Conservation (phyloP, 2,329 filamentous ascomycete species). For the Rutstroemia sp. region DNA sequence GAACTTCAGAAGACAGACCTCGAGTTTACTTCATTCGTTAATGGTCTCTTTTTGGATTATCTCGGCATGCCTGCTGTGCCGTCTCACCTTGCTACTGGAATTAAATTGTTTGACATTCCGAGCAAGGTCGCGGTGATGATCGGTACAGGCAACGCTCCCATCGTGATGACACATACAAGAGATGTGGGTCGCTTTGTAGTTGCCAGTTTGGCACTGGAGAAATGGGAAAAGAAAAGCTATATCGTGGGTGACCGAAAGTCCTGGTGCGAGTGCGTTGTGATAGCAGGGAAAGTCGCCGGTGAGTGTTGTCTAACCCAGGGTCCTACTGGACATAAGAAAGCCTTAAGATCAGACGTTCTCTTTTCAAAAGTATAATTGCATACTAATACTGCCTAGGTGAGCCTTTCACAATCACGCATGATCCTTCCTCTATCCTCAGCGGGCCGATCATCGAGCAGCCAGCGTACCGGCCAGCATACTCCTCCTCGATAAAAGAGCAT, state of each 20-base stretch:
- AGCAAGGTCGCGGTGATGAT: constrained; percentile 20
- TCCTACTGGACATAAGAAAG: neutral
- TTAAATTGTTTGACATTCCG: constrained; percentile 18
- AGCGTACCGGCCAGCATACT: neutral
- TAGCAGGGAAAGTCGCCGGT: constrained; percentile 20
- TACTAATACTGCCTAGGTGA: neutral
- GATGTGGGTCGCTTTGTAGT: constrained; percentile 25
- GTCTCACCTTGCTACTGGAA: constrained; percentile 16
- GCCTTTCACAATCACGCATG: neutral
- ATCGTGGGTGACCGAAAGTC: constrained; percentile 22
- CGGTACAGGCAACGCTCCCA: constrained; percentile 16
- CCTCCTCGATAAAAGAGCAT: neutral
- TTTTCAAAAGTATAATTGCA: neutral
- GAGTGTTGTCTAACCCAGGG: neutral
- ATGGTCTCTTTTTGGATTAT: constrained; percentile 21
- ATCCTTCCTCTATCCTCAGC: neutral
- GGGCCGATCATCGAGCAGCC: neutral
- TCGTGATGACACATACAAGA: constrained; percentile 21
- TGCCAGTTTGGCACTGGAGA: constrained; percentile 14
- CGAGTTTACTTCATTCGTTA: constrained; percentile 20
- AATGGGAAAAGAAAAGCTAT: constrained; percentile 19
- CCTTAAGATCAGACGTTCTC: neutral
- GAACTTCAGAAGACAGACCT: constrained; percentile 13
- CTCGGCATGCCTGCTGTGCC: constrained; percentile 15
- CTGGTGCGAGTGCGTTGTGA: constrained; percentile 22